phyloP scores from a whole-genome alignment of 2,329 filamentous ascomycete species.

The Talaromyces sp. region DNA sequence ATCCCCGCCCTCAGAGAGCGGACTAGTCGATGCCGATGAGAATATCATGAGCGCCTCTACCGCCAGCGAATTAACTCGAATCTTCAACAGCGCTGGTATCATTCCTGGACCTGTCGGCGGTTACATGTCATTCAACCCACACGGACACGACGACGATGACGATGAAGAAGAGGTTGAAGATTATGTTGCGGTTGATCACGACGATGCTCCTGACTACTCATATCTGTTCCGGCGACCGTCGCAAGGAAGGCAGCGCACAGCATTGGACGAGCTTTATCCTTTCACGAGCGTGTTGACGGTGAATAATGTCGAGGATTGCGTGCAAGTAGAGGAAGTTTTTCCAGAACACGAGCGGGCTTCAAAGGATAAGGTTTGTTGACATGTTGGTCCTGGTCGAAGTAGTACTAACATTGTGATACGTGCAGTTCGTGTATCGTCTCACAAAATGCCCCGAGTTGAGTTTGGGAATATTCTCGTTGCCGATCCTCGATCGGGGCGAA shows the following conservation, averaged over 20 bases:
- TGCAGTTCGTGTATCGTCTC: constrained; percentile 59
- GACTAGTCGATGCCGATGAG: constrained; percentile 12
- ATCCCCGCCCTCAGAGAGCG: constrained; percentile 14
- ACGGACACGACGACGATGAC: constrained; percentile 27
- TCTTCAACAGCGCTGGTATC: constrained; percentile 17
- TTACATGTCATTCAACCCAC: constrained; percentile 17
- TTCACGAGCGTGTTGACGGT: constrained; percentile 69
- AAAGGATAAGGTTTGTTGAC: constrained; percentile 55
- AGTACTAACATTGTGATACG: background rate
- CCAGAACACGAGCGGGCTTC: constrained; percentile 56
- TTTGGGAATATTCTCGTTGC: constrained; percentile 72
- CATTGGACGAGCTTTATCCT: constrained; percentile 62
- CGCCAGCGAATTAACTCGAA: constrained; percentile 18
- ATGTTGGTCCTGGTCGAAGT: background rate
- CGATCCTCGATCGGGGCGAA: constrained; percentile 50
- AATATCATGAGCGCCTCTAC: constrained; percentile 12
- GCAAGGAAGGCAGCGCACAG: constrained; percentile 32
- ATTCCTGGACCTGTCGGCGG: constrained; percentile 14
- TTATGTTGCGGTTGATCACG: constrained; percentile 42
- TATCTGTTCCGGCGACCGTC: constrained; percentile 43
- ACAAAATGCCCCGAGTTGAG: constrained; percentile 70
- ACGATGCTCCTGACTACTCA: constrained; percentile 39
- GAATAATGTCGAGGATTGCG: constrained; percentile 52
- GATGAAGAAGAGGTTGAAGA: constrained; percentile 34
- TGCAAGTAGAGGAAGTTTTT: constrained; percentile 59